Conservation (phyloP, 805 yeast species). For the Spathaspora boniae region DNA sequence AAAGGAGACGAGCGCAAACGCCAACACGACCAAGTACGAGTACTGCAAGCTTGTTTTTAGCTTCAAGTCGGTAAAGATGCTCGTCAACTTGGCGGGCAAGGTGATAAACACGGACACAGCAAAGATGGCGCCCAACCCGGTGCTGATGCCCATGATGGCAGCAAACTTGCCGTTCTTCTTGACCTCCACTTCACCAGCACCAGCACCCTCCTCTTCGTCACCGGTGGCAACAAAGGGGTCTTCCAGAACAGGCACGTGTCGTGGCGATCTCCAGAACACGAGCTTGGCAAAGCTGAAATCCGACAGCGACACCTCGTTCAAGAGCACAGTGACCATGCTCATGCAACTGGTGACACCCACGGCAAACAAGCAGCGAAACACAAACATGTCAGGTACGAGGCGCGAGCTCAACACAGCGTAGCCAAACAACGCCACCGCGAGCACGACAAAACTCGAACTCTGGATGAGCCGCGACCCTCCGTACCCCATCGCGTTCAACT, state of each 20-base stretch:
- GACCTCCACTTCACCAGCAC: constrained; percentile 7
- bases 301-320: constrained; percentile 51
- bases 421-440: constrained; percentile 45
- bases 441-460: constrained; percentile 43
- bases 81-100: constrained; percentile 50
- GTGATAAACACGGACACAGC: constrained; percentile 55
- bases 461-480: constrained; percentile 55
- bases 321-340: constrained; percentile 58
- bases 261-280: constrained; percentile 21
- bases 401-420: constrained; percentile 38
- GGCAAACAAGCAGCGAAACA: constrained; percentile 56
- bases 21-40: constrained; percentile 50
- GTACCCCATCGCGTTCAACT: constrained; percentile 27
- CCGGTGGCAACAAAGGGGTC: constrained; percentile 8
- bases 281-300: constrained; percentile 32
- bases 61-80: constrained; percentile 32
- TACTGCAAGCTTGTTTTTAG: constrained; percentile 40
- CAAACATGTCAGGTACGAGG: constrained; percentile 40
- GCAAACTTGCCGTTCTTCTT: constrained; percentile 47
- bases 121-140: constrained; percentile 68
- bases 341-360: constrained; percentile 54
- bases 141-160: constrained; percentile 57
- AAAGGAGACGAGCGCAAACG: constrained; percentile 36
- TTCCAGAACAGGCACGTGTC: constrained; percentile 15
- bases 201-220: neutral